A percentile compares a stretch with the other conserved stretches of the same genome.
Conservation (phyloP, 2,329 filamentous ascomycete species). For the Arthroderma sp. region DNA sequence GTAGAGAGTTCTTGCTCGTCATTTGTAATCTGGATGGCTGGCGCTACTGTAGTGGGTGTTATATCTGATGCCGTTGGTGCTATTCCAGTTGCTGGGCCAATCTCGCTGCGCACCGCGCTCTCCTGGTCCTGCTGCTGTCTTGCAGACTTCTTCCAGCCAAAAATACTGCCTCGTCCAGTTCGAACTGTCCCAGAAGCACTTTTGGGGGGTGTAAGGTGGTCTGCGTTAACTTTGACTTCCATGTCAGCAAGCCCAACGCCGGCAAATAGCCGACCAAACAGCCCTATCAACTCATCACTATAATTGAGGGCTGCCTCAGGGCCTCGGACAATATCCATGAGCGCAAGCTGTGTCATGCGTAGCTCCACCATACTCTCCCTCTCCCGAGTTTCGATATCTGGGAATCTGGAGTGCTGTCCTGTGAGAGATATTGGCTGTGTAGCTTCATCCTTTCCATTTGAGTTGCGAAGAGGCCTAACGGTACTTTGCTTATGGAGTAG, state of each 20-base stretch:
- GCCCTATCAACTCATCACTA: slow-evolving; percentile 67
- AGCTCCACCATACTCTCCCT: slow-evolving; percentile 83
- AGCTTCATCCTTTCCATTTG: slow-evolving; percentile 17
- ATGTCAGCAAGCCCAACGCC: slow-evolving; percentile 37
- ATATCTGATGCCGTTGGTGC: slow-evolving; percentile 18
- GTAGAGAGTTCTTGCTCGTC: slow-evolving; percentile 35
- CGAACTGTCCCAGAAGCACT: slow-evolving; percentile 59
- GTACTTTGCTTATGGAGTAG: slow-evolving; percentile 56
- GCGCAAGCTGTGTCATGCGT: slow-evolving; percentile 83
- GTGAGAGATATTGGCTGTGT: neutral
- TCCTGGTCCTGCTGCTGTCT: slow-evolving; percentile 33
- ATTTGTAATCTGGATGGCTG: slow-evolving; percentile 65
- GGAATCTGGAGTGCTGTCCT: slow-evolving; percentile 45
- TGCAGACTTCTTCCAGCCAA: slow-evolving; percentile 49
- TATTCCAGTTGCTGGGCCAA: slow-evolving; percentile 14
- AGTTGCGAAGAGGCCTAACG: slow-evolving; percentile 25
- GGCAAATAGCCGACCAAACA: slow-evolving; percentile 74
- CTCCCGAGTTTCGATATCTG: slow-evolving; percentile 71
- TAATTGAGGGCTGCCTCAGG: slow-evolving; percentile 77
- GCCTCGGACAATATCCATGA: slow-evolving; percentile 73
- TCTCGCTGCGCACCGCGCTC: slow-evolving; percentile 29
- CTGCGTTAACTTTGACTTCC: slow-evolving; percentile 18
- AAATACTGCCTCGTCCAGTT: slow-evolving; percentile 63
- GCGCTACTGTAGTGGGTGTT: slow-evolving; percentile 27
- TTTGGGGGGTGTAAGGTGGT: slow-evolving; percentile 48